phyloP scores from a whole-genome alignment of 176 grass and related monocot genomes.

The Hordeum marinum region DNA sequence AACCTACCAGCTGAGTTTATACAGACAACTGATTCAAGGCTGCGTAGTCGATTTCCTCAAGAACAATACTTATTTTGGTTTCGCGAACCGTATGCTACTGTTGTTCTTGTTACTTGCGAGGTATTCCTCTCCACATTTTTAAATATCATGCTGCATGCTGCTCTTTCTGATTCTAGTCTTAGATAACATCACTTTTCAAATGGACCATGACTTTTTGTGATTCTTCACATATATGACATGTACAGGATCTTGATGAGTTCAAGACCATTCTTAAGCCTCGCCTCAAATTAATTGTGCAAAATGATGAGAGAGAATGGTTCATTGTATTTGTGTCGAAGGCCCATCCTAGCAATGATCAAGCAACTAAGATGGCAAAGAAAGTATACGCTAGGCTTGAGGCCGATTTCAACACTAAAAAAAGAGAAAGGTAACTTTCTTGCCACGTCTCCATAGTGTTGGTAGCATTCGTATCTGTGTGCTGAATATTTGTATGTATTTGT shows the following conservation, averaged over 20 bases:
- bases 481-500: slow-evolving; percentile 10
- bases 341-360: slow-evolving; percentile 85
- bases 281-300: slow-evolving; percentile 98
- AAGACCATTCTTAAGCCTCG: slow-evolving; percentile 96
- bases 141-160: background rate
- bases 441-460: background rate
- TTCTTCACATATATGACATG: slow-evolving; percentile 9
- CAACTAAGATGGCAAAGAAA: slow-evolving; percentile 93
- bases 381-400: slow-evolving; percentile 85
- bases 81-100: slow-evolving; percentile 81
- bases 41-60: slow-evolving; percentile 88
- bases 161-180: slow-evolving; percentile 1
- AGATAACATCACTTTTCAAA: slow-evolving; percentile 12
- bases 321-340: slow-evolving; percentile 93
- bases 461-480: background rate
- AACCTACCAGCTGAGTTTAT: slow-evolving; percentile 88
- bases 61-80: slow-evolving; percentile 98
- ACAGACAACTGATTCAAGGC: slow-evolving; percentile 88
- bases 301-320: slow-evolving; percentile 98
- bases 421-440: slow-evolving; percentile 66
- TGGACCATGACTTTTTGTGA: slow-evolving; percentile 8
- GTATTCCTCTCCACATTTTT: slow-evolving; percentile 26
- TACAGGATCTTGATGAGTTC: slow-evolving; percentile 95
- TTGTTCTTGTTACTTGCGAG: slow-evolving; percentile 93
- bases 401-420: slow-evolving; percentile 97